Evolutionary conservation across 805 yeast genomes (phyloP), one percentile per base, ranked within the genome.

Genomic region (Huiozyma sinensis): DNA sequence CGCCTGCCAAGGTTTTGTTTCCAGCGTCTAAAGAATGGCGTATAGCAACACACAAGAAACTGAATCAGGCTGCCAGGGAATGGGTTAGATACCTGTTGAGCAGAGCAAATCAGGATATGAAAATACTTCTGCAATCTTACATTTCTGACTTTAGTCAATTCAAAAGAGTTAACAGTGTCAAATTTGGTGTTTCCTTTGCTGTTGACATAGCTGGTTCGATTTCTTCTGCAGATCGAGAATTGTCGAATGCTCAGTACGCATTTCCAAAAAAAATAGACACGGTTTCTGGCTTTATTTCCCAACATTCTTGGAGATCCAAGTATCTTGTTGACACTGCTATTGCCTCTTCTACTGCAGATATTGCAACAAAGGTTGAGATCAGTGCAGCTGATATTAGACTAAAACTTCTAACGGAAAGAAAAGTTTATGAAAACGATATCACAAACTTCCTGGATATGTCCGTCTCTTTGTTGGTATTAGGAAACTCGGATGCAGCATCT

Each of bases 181-280:
- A 83, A 45, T 79, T 74, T 55, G 97, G 97, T 44, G 81, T 88
- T 40, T 81, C 95, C 0, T 85, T 90, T 70, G 97, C 98, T 0
- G 67, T 89, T 46, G 92, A 85, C 51, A 75, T 87, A 80, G 95
- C 95, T 1, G 87, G 92, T 4, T 61, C 75, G 5, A 73, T 86
- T 9, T 65, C 79, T n/a, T 70, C 80, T 13, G 71, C 70, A 29
- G 94, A 86, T 53, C 67, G 80, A 38, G 92, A 83, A 53, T 61
- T 81, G 29, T 71, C 76, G 2, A 72, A 73, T 37, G 67, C 79
- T 36, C 58, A 72, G 41, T 50, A 53, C 9, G 46, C 55, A 17
- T 60, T 65, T 8, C 64, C 57, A 33, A 60, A 60, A 48, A 67
- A 65, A 33, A 73, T 75, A 45, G 71, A 77, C 55, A 76, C 86